phyloP scores from a whole-genome alignment of 2,329 filamentous ascomycete species.

The Penicillium brasilianum region DNA sequence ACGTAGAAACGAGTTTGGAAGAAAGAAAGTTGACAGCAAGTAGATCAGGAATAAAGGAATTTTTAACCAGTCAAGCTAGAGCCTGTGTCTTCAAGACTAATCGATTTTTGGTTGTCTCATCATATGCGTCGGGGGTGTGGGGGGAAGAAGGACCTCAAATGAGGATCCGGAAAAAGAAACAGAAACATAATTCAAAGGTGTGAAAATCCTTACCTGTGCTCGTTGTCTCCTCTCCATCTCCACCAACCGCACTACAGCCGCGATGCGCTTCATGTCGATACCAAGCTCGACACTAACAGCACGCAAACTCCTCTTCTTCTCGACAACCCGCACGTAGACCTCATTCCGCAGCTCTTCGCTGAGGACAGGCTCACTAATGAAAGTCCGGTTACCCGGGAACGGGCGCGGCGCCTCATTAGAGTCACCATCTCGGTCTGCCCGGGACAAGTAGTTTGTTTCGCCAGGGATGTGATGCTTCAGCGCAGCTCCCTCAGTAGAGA shows the following conservation, averaged over 20 bases:
- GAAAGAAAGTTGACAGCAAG: slow-evolving; percentile 15
- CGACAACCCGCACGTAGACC: slow-evolving; percentile 72
- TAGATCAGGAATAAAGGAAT: slow-evolving; percentile 58
- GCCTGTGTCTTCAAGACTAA: slow-evolving; percentile 98
- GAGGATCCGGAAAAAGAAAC: slow-evolving; percentile 4
- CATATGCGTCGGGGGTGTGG: slow-evolving; percentile 48
- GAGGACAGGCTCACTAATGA: slow-evolving; percentile 73
- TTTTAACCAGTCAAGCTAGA: slow-evolving; percentile 60
- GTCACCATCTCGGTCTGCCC: slow-evolving; percentile 14
- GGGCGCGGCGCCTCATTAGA: slow-evolving; percentile 53
- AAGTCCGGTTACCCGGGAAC: slow-evolving; percentile 75
- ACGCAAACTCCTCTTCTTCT: slow-evolving; percentile 71
- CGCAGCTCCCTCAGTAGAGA: slow-evolving; percentile 49
- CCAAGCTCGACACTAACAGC: slow-evolving; percentile 76
- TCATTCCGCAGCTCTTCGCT: slow-evolving; percentile 73
- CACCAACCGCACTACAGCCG: slow-evolving; percentile 83
- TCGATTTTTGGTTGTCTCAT: slow-evolving; percentile 83
- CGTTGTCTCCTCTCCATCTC: slow-evolving; percentile 81
- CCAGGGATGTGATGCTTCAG: slow-evolving; percentile 41
- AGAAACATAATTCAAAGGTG: slow-evolving; percentile 11
- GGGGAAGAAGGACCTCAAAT: background rate
- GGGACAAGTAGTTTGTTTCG: slow-evolving; percentile 39
- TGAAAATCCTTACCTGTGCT: slow-evolving; percentile 67
- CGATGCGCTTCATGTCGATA: slow-evolving; percentile 82
- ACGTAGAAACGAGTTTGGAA: slow-evolving; percentile 22